These are phyloP conservation scores for Rhododendron molle DNA, from an alignment of 148 eudicot genomes.

Conservation along the genomic window DNA sequence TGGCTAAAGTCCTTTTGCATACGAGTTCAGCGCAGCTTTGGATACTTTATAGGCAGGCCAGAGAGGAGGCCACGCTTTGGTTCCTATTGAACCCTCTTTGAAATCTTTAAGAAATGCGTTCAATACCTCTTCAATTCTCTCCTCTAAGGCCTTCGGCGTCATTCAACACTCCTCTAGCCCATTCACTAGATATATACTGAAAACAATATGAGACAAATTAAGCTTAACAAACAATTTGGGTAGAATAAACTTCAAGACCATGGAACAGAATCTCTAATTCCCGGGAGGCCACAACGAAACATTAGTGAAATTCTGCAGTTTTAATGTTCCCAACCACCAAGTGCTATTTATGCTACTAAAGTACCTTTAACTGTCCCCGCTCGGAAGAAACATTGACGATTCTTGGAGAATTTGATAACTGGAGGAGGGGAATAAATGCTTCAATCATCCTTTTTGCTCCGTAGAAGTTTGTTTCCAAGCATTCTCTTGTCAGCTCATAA, in stretches of 20 bases:
- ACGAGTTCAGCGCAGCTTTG: slow-evolving; percentile 27
- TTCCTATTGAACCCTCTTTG: slow-evolving; percentile 10
- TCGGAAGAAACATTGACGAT: slow-evolving; percentile 47
- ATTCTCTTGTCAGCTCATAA: slow-evolving; percentile 33
- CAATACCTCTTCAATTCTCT: slow-evolving; percentile 27
- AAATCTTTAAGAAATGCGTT: slow-evolving; percentile 33
- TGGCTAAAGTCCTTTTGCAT: slow-evolving; percentile 28
- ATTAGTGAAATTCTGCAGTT: not conserved
- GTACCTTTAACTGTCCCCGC: slow-evolving; percentile 33
- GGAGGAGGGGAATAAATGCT: slow-evolving; percentile 46
- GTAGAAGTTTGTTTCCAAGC: slow-evolving; percentile 45
- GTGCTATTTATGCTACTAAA: not conserved
- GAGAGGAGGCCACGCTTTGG: slow-evolving; percentile 19
- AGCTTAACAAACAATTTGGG: not conserved
- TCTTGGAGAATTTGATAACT: slow-evolving; percentile 42
- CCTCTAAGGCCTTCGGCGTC: slow-evolving; percentile 37
- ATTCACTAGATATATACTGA: slow-evolving; percentile 18
- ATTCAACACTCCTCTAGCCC: slow-evolving; percentile 25
- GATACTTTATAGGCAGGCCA: slow-evolving; percentile 21
- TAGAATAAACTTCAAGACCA: not conserved
- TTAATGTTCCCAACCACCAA: not conserved
- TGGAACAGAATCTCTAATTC: too few species aligned
- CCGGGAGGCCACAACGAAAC: too few species aligned
- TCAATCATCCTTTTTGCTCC: slow-evolving; percentile 41
- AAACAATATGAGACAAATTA: not conserved